Evolutionary conservation across 164 flowering plant species (phyloP).

Genomic region (Amborella trichopoda): DNA sequence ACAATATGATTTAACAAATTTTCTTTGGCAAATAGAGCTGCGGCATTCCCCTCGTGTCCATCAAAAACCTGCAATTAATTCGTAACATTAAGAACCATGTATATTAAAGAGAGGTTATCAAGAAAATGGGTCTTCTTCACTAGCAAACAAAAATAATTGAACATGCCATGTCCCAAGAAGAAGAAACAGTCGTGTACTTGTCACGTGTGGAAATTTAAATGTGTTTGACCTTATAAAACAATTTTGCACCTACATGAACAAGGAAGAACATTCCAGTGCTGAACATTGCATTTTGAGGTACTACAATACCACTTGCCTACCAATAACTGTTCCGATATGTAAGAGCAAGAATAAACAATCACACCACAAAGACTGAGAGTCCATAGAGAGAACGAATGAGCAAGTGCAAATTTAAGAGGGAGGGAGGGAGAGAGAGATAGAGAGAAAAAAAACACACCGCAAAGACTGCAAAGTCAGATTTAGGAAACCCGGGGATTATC

Average conservation of each 20-base stretch:
- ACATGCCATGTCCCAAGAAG: background rate
- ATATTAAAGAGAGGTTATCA: too few relatives aligned
- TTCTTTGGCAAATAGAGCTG: slow-evolving; percentile 87
- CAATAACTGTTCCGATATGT: background rate
- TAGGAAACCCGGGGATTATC: slow-evolving; percentile 60
- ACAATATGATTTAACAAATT: slow-evolving; percentile 65
- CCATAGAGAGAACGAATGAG: background rate
- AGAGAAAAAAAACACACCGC: slow-evolving; percentile 40
- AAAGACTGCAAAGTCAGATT: slow-evolving; percentile 74
- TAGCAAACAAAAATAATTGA: background rate
- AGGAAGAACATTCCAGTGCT: background rate
- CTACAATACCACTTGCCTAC: background rate
- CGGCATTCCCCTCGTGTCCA: slow-evolving; percentile 95
- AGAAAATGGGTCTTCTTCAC: too few relatives aligned
- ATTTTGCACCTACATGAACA: background rate
- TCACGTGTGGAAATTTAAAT: background rate
- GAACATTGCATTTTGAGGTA: background rate
- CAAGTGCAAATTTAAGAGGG: background rate
- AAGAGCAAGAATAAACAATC: background rate
- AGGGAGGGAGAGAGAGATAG: background rate
- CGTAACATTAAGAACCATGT: slow-evolving; percentile 7
- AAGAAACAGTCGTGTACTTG: background rate
- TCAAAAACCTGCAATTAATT: slow-evolving; percentile 66
- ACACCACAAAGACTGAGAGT: background rate
- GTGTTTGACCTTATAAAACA: background rate